Evolutionary conservation across 805 yeast genomes (phyloP).

Genomic region (Ogataea populi-albae): DNA sequence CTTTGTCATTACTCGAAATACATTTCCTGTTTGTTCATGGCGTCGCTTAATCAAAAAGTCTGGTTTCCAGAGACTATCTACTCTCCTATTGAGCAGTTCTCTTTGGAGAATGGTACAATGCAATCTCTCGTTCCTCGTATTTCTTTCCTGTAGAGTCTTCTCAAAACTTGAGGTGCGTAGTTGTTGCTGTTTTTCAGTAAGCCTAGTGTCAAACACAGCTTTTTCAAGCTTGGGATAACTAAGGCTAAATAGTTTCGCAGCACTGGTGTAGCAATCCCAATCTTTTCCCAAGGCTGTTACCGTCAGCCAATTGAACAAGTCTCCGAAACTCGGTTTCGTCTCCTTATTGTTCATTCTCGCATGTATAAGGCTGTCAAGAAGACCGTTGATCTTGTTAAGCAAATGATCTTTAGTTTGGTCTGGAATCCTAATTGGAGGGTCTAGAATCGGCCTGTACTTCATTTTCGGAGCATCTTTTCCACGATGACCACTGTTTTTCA

Average conservation of each 20-base stretch:
- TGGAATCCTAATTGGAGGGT: slow-evolving; percentile 24
- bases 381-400: slow-evolving; percentile 15
- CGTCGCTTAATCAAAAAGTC: slow-evolving; percentile 9
- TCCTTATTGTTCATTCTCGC: slow-evolving; percentile 2
- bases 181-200: slow-evolving; percentile 8
- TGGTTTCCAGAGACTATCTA: slow-evolving; percentile 9
- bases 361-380: slow-evolving; percentile 20
- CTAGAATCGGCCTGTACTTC: slow-evolving; percentile 20
- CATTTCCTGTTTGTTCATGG: slow-evolving; percentile 1
- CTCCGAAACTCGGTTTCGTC: not conserved
- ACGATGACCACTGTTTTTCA: slow-evolving; percentile 6
- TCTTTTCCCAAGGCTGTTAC: slow-evolving; percentile 12
- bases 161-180: not conserved
- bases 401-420: slow-evolving; percentile 12
- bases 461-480: slow-evolving; percentile 3
- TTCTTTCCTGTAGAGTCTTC: not conserved
- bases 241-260: slow-evolving; percentile 16
- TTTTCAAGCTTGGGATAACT: slow-evolving; percentile 10
- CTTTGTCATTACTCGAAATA: slow-evolving; percentile 9
- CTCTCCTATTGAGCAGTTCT: slow-evolving; percentile 5
- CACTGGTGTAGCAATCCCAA: slow-evolving; percentile 6
- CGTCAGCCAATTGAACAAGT: slow-evolving; percentile 13
- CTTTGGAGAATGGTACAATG: slow-evolving; percentile 6
- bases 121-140: slow-evolving; percentile 1
- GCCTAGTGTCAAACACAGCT: slow-evolving; percentile 12